Evolutionary conservation across 2,329 filamentous ascomycete genomes (phyloP).

Genomic region (Aspergillus pseudonomiae): DNA sequence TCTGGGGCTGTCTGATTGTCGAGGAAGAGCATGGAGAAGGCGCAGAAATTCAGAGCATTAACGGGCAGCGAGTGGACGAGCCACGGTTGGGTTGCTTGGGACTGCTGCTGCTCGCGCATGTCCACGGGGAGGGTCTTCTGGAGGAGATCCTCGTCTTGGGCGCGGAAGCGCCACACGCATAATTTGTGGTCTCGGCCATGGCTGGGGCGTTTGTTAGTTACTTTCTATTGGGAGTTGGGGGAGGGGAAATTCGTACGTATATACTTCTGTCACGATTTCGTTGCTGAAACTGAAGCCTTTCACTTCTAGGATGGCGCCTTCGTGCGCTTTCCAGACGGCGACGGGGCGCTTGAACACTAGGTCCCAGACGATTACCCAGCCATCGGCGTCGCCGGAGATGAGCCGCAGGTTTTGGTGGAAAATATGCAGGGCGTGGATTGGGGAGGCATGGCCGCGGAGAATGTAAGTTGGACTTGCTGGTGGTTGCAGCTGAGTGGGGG

Average conservation of each 20-base stretch:
- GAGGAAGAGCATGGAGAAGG: slow-evolving; percentile 37
- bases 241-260: slow-evolving; percentile 68
- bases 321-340: slow-evolving; percentile 85
- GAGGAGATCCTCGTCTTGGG: slow-evolving; percentile 60
- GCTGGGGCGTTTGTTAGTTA: slow-evolving; percentile 51
- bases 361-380: slow-evolving; percentile 86
- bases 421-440: slow-evolving; percentile 78
- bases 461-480: slow-evolving; percentile 67
- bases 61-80: slow-evolving; percentile 81
- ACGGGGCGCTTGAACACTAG: slow-evolving; percentile 76
- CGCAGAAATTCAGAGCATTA: slow-evolving; percentile 96
- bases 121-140: slow-evolving; percentile 75
- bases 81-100: slow-evolving; percentile 64
- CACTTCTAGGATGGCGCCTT: slow-evolving; percentile 74
- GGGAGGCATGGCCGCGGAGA: slow-evolving; percentile 80
- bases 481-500: slow-evolving; percentile 29
- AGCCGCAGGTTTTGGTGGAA: slow-evolving; percentile 74
- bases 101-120: slow-evolving; percentile 39
- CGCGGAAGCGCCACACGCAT: slow-evolving; percentile 77
- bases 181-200: slow-evolving; percentile 90
- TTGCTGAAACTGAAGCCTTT: slow-evolving; percentile 69
- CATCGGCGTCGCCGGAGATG: slow-evolving; percentile 84
- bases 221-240: neutral
- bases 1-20: neutral
- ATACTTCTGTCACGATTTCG: slow-evolving; percentile 61